phyloP scores from a whole-genome alignment of 2,329 filamentous ascomycete genomes.

The Alternaria ethzedia region DNA sequence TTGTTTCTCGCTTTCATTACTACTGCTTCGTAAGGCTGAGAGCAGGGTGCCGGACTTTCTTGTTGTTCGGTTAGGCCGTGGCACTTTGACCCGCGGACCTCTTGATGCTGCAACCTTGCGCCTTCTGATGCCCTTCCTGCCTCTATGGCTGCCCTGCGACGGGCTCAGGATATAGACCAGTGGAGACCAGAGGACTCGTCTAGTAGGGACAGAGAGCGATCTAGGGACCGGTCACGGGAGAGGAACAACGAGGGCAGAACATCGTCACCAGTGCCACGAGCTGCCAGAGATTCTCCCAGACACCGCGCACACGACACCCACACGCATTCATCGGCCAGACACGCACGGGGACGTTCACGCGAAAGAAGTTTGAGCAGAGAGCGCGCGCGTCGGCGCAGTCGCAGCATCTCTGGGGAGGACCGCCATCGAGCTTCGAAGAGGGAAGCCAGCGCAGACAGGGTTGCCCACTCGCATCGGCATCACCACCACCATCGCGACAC shows the following conservation, averaged over 20 bases:
- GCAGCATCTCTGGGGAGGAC: constrained; percentile 40
- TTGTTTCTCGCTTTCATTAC: constrained; percentile 15
- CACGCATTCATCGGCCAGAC: constrained; percentile 31
- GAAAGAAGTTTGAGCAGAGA: constrained; percentile 43
- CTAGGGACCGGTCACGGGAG: constrained; percentile 34
- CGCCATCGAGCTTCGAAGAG: constrained; percentile 46
- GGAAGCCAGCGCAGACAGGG: constrained; percentile 46
- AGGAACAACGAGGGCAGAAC: constrained; percentile 38
- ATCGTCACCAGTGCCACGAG: constrained; percentile 46
- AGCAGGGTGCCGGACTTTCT: constrained; percentile 28
- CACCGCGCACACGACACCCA: constrained; percentile 38
- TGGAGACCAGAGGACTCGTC: constrained; percentile 52
- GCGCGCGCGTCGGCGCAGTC: constrained; percentile 42
- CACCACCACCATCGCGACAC: constrained; percentile 44
- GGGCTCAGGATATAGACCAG: constrained; percentile 52
- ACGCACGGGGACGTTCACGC: constrained; percentile 38
- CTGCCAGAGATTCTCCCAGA: constrained; percentile 43
- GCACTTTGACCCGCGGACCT: constrained; percentile 45
- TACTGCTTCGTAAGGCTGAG: constrained; percentile 19
- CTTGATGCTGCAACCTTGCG: constrained; percentile 43
- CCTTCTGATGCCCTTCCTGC: constrained; percentile 48
- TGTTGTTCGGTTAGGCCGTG: constrained; percentile 46
- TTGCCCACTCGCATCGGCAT: constrained; percentile 41
- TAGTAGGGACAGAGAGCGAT: constrained; percentile 38
- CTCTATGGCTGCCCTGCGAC: constrained; percentile 53